Evolutionary conservation across 345 rosid genomes (phyloP).

Genomic region (Heritiera fomes): DNA sequence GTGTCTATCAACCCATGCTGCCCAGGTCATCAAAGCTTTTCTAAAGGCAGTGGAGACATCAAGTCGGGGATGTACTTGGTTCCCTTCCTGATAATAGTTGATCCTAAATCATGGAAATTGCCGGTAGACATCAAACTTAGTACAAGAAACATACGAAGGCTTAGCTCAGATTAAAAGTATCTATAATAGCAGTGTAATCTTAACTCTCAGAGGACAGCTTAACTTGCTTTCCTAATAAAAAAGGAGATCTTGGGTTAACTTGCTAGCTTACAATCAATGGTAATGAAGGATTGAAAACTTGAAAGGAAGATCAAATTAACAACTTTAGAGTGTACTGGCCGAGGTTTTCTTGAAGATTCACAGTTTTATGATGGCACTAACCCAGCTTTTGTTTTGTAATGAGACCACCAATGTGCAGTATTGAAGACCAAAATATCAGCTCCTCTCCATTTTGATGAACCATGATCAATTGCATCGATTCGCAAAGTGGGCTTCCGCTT

Average conservation of each 20-base stretch:
- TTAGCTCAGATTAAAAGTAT: not conserved
- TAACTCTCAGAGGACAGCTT: not conserved
- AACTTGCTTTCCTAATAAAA: not conserved
- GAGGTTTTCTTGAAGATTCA: not conserved
- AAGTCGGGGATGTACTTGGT: constrained; percentile 62
- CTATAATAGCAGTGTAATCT: not conserved
- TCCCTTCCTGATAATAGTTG: constrained; percentile 92
- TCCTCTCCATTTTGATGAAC: constrained; percentile 91
- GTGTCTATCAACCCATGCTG: constrained; percentile 81
- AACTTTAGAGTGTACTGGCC: not conserved
- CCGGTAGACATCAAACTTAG: not conserved
- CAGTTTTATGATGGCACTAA: constrained; percentile 34
- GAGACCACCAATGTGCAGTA: constrained; percentile 99
- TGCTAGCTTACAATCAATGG: not conserved
- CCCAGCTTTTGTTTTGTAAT: constrained; percentile 94
- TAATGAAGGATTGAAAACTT: constrained; percentile 7
- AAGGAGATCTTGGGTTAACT: not conserved
- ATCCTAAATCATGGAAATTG: constrained; percentile 45
- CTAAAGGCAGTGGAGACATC: constrained; percentile 69
- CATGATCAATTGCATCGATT: constrained; percentile 82
- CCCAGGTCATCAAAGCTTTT: constrained; percentile 83
- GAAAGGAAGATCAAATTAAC: constrained; percentile 7
- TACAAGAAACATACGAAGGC: not conserved
- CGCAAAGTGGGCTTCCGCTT: constrained; percentile 72
- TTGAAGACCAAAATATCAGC: constrained; percentile 88